Evolutionary conservation across 441 rosid species (phyloP).

Genomic region (Corymbia citriodora): DNA sequence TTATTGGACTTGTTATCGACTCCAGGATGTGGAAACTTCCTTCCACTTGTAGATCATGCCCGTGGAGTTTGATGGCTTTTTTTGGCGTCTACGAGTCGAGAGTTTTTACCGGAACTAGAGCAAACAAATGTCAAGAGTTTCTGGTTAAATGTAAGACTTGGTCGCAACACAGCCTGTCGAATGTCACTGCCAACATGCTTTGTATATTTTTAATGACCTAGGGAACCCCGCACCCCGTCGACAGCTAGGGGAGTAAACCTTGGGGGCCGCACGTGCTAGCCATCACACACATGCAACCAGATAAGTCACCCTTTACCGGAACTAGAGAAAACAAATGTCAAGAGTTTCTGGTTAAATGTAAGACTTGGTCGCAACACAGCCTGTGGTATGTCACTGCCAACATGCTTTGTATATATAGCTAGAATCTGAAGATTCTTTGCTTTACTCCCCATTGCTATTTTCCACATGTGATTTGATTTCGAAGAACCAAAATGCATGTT

Average conservation of each 20-base stretch:
- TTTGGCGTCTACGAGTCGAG: neutral
- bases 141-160: neutral
- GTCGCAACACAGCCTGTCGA: neutral
- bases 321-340: neutral
- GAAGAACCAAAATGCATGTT: neutral
- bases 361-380: neutral
- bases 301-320: no score
- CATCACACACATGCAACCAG: no score
- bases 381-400: neutral
- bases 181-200: rapidly evolving
- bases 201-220: no score
- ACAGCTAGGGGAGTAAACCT: no score
- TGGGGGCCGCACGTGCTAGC: no score
- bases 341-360: neutral
- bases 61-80: neutral
- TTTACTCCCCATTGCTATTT: neutral
- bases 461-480: neutral
- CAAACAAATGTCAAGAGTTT: neutral
- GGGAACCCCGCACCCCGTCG: no score
- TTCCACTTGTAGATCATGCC: neutral
- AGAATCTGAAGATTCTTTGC: neutral
- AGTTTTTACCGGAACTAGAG: neutral
- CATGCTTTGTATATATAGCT: neutral
- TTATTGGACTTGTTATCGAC: neutral
- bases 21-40: neutral